Evolutionary conservation across 2,329 filamentous ascomycete species (phyloP), one percentile per base, ranked within the genome.

Genomic region (Lithohypha guttulata): DNA sequence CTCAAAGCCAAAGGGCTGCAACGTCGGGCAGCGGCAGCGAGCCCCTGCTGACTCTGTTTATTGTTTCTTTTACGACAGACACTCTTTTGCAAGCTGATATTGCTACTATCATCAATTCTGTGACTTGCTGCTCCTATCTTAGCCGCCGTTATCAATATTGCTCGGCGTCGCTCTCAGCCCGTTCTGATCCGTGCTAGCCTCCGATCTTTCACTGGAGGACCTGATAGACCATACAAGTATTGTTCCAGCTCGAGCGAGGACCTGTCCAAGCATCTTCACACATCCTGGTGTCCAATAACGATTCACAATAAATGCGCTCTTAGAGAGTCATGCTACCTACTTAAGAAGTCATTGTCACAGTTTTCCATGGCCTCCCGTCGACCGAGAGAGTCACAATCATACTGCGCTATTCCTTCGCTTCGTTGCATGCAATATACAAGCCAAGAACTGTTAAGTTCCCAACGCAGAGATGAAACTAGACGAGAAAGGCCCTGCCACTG

Each of bases 401-500:
- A 18, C 15, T 31, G 20, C 13, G 27, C 17, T n/a, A n/a, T n/a
- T n/a, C n/a, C n/a, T n/a, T n/a, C n/a, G n/a, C n/a, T n/a, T n/a
- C n/a, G n/a, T n/a, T n/a, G n/a, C n/a, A n/a, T n/a, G n/a, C n/a
- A n/a, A n/a, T n/a, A n/a, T n/a, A n/a, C n/a, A n/a, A n/a, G n/a
- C n/a, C n/a, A n/a, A n/a, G n/a, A n/a, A n/a, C n/a, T n/a, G n/a
- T n/a, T n/a, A n/a, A n/a, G n/a, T n/a, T n/a, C 17, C n/a, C 11
- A 23, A n/a, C 18, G 20, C 22, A 14, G 39, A 39, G 27, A 51
- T 51, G 49, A 37, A 42, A 26, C 35, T 52, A 13, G 44, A 45
- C 36, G 48, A 49, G 33, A 49, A 52, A 31, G 37, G 44, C 13
- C 41, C 44, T 28, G 43, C 43, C 19, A 45, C 44, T 26, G 45